A percentile compares a stretch with the other conserved stretches of the same genome.
Conservation (phyloP, 352 stramenopile species). For the Globisporangium iwayamae region DNA sequence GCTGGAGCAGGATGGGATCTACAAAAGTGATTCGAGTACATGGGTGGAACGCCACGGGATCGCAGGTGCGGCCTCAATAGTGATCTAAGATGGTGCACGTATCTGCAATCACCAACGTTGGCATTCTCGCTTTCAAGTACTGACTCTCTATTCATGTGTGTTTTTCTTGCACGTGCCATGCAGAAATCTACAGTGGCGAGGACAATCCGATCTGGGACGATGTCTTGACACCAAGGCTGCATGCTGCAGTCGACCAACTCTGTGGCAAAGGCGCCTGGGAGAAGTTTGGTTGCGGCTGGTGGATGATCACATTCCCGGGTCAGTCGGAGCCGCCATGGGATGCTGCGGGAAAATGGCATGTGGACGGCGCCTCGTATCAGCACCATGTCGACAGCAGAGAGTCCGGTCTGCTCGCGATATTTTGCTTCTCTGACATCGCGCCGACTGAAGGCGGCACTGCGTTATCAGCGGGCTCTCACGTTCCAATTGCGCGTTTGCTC, state of each 20-base stretch:
- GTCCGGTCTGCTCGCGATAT: conserved; percentile 74
- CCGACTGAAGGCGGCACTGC: conserved; percentile 64
- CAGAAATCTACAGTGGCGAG: conserved; percentile 45
- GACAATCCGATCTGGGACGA: conserved; percentile 40
- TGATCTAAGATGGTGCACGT: neutral
- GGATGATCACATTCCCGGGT: conserved; percentile 78
- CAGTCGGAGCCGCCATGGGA: conserved; percentile 50
- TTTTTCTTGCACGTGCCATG: neutral
- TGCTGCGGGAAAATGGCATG: conserved; percentile 75
- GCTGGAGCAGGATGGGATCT: conserved; percentile 33
- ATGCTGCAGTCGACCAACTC: conserved; percentile 62
- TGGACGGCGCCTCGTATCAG: conserved; percentile 73
- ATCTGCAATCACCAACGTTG: neutral
- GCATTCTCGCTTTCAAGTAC: neutral
- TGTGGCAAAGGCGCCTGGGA: conserved; percentile 62
- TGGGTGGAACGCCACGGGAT: conserved; percentile 64
- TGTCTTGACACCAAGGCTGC: conserved; percentile 42
- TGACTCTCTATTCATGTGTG: conserved; percentile 2
- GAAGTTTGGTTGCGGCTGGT: conserved; percentile 77
- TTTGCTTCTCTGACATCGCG: conserved; percentile 74
- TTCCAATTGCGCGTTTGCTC: conserved; percentile 51
- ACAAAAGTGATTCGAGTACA: conserved; percentile 28
- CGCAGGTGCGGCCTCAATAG: conserved; percentile 24
- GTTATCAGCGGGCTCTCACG: conserved; percentile 63
- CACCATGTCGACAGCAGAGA: conserved; percentile 69